Percentiles rank a stretch among this genome's conserved stretches.
phyloP scores from a whole-genome alignment of 1,284 basidiomycete genomes.

The Thelephora terrestris region DNA sequence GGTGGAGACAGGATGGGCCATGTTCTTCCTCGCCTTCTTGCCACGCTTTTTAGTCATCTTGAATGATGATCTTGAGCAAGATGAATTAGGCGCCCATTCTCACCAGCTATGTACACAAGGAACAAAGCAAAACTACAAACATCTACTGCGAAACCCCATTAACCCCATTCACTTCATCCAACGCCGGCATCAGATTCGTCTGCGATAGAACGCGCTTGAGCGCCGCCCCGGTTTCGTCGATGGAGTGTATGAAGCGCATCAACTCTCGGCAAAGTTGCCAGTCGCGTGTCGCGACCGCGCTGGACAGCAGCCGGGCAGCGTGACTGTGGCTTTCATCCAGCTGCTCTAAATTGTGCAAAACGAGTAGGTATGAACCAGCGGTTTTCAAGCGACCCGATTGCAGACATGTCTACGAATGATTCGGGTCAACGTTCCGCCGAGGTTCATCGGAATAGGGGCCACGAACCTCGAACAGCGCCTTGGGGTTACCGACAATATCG shows the following conservation, averaged over 20 bases:
- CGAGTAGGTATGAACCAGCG: conserved; percentile 88
- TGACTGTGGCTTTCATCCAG: conserved; percentile 73
- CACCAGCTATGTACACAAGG: no score
- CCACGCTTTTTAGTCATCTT: no score
- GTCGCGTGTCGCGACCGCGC: conserved; percentile 65
- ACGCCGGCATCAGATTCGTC: conserved; percentile 18
- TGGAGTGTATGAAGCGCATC: conserved; percentile 83
- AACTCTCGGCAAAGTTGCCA: conserved; percentile 83
- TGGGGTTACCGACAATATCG: conserved; percentile 82
- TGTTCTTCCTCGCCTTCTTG: no score
- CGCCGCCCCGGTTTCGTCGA: conserved; percentile 76
- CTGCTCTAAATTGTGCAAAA: conserved; percentile 89
- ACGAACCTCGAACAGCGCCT: conserved; percentile 79
- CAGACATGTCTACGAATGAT: conserved; percentile 57
- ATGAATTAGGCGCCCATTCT: no score
- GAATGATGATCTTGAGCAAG: no score
- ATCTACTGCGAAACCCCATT: no score
- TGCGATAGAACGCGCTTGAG: conserved; percentile 50
- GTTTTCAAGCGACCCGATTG: conserved; percentile 70
- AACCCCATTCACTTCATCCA: conserved; percentile 5
- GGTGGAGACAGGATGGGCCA: no score
- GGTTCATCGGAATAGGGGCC: background rate
- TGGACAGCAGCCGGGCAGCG: conserved; percentile 66
- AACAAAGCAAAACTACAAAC: no score
- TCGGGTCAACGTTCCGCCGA: background rate